Evolutionary conservation across 768 basidiomycete genomes (phyloP).

Genomic region (Tylopilus felleus): DNA sequence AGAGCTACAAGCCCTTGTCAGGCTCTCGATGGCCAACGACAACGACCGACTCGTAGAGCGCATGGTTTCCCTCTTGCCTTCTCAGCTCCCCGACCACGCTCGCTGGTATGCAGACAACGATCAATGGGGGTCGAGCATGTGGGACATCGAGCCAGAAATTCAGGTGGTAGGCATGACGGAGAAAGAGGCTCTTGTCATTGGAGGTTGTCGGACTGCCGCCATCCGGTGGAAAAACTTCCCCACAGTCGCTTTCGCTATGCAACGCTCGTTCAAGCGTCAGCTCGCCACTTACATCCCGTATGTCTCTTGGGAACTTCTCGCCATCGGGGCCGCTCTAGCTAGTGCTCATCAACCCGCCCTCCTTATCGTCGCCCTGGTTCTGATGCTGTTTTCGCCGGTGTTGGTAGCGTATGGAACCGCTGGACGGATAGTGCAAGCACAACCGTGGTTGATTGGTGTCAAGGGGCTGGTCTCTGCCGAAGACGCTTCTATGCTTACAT

Average conservation of each 20-base stretch:
- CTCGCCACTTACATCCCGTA: conserved; percentile 7
- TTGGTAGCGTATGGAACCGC: conserved; percentile 14
- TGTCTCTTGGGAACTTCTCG: conserved; percentile 1
- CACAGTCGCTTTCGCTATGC: conserved; percentile 11
- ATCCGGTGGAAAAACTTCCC: conserved; percentile 28
- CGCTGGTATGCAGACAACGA: conserved; percentile 25
- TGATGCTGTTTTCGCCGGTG: conserved; percentile 15
- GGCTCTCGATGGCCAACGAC: conserved; percentile 26
- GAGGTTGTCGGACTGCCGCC: conserved; percentile 20
- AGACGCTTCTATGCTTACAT: conserved; percentile 14
- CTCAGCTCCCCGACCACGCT: not conserved
- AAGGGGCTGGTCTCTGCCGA: conserved; percentile 26
- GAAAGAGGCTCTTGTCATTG: conserved; percentile 16
- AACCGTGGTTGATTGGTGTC: conserved; percentile 25
- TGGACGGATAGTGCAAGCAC: conserved; percentile 13
- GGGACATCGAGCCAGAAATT: conserved; percentile 19
- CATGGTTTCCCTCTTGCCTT: conserved; percentile 22
- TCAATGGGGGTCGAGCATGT: conserved; percentile 11
- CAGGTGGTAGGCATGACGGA: conserved; percentile 21
- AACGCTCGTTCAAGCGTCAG: conserved; percentile 10
- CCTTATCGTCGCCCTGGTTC: not conserved
- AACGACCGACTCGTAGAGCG: conserved; percentile 20
- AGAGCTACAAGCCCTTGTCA: conserved; percentile 19
- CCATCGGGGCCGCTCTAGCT: not conserved
- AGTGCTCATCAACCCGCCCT: not conserved